Evolutionary conservation across 2,329 filamentous ascomycete species (phyloP), one percentile per base, ranked within the genome.

Genomic region (Cercospora brassicicola): DNA sequence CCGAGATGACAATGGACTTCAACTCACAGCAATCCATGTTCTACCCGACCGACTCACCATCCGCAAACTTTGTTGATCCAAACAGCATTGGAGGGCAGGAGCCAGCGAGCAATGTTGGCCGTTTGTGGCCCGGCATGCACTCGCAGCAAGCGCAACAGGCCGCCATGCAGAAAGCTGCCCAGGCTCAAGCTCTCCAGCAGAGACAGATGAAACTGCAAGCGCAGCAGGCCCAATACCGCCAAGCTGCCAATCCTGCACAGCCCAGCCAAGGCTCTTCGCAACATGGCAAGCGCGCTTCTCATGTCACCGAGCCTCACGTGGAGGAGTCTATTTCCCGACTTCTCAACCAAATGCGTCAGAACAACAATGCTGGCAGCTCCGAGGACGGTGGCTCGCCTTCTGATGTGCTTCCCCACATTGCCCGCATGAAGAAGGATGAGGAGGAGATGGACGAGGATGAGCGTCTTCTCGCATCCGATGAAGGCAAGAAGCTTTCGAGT

Each of bases 371-470:
- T 15, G 70, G 73, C 51, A 60, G 59, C n/a, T 64, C 67, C 13
- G 81, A 83, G 28, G 84, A 87, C 59, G 84, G 86, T 28, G 81
- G 80, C 33, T 79, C 80, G 33, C 76, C 80, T 28, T 75, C 79
- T 36, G 78, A 78, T 69, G 78, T 85, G 11, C 79, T 89, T n/a
- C 84, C 88, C 65, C 90, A 92, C 78, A 87, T 93, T 74, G 85
- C 90, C 60, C 90, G 90, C 71, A 82, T 87, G 71, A 94, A 90
- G 86, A 98, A 98, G 85, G 93, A 97, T 55, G 94, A 98, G 76
- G 94, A 97, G 70, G 94, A 98, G 63, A 98, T 99, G 94, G 95
- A 99, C 75, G 94, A 97, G 80, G 95, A 98, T 75, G 95, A 98
- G 85, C 88, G 92, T 73, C 85, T 97, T 9, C 85, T 97, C 59